Base-by-base conservation (phyloP, 148 eudicot genomes). In the Diospyros kaki region DNA sequence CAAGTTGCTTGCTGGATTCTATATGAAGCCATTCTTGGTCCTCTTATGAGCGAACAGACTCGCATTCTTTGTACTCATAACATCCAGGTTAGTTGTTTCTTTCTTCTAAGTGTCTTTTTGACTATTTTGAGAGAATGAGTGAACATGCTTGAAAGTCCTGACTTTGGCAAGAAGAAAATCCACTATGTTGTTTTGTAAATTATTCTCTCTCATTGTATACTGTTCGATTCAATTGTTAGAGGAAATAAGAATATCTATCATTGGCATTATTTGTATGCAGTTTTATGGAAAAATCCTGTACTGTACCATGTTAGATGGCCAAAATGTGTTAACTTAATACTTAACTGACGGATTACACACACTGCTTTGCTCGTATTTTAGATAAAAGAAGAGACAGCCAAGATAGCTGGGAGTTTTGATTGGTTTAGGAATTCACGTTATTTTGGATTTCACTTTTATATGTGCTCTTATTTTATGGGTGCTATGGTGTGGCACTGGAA, bases 21-120 rank as follows among this genome's bases (percentile, higher is more conserved):
- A 69, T 84, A 85, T 59, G 86, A 89, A 77, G 97, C 88, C 72
- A 89, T 94, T 82, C 86, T 84, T 79, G 91, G 98, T 74, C 90
- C 96, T 76, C 85, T 87, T 51, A 80, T 94, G 88, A 85, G 69
- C 80, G 87, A 79, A 75, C 76, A 82, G 74, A 86, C 97, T 72
- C 87, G 98, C 64, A 83, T 92, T 76, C 86, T 94, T 53, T 94
- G 98, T 73, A 94, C 98, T 53, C 98, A 94, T 81, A 87, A 92
- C 67, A 62, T 81, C 67, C 97, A 92, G 93, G 98, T 92, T 68
- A 45, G 73, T 75, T 10, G 28, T 28, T 28, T 75, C 48, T 65
- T 68, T 64, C 61, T 66, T 58, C 70, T 11, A 5, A 45, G 10
- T 68, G 10, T n/a, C 40, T 54, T 7, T 45, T n/a, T 3, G 45